Conservation (phyloP, 176 grass and related monocot genomes). For the Aechmea fasciata region DNA sequence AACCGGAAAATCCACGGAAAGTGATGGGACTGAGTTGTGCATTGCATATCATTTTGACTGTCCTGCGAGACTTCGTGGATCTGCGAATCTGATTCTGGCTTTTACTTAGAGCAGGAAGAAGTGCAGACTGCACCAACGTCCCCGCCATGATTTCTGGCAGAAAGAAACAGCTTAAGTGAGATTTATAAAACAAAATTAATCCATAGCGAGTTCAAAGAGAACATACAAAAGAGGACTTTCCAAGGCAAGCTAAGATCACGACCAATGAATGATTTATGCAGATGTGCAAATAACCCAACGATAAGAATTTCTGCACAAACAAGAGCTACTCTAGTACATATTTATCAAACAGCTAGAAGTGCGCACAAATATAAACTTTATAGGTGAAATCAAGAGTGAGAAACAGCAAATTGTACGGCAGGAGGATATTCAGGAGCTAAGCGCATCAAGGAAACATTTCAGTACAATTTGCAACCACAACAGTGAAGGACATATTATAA, state of each 20-base stretch:
- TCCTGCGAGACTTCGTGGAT: slow-evolving; percentile 21
- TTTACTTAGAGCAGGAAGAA: slow-evolving; percentile 39
- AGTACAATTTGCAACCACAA: background rate
- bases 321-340: background rate
- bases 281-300: background rate
- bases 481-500: too few species aligned
- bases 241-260: background rate
- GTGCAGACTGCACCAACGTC: slow-evolving; percentile 58
- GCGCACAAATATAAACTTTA: background rate
- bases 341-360: background rate
- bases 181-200: background rate
- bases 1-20: slow-evolving; percentile 55
- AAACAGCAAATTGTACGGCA: background rate
- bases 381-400: background rate
- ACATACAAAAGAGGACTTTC: background rate
- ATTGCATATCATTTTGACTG: slow-evolving; percentile 41
- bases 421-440: background rate
- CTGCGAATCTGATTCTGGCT: slow-evolving; percentile 19
- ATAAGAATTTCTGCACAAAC: background rate
- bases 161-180: background rate
- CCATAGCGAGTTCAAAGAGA: background rate
- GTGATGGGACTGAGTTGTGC: slow-evolving; percentile 26
- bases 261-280: background rate
- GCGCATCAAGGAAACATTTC: background rate
- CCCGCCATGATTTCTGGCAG: slow-evolving; percentile 47